Conservation (phyloP, 208 protist genomes). For the Leishmania aethiopica region DNA sequence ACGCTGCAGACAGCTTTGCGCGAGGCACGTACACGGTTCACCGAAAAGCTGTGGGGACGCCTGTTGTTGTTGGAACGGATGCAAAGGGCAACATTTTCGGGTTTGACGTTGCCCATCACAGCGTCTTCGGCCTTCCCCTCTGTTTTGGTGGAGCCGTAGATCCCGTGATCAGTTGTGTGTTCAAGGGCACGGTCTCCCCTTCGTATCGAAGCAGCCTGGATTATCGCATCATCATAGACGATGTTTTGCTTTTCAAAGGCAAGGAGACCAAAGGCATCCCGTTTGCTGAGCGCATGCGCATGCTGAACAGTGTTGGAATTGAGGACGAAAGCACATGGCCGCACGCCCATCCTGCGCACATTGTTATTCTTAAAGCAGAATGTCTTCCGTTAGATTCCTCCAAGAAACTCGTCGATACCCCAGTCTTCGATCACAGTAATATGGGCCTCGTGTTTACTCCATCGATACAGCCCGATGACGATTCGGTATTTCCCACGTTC, state of each 20-base stretch:
- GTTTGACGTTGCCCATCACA: slow-evolving; percentile 48
- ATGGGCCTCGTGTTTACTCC: slow-evolving; percentile 70
- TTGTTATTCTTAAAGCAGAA: slow-evolving; percentile 62
- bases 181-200: slow-evolving; percentile 63
- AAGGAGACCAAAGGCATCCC: slow-evolving; percentile 47
- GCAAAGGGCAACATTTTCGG: slow-evolving; percentile 62
- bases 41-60: slow-evolving; percentile 43
- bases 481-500: slow-evolving; percentile 30
- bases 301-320: slow-evolving; percentile 59
- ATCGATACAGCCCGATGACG: slow-evolving; percentile 23
- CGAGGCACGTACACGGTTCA: slow-evolving; percentile 52
- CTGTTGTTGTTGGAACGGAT: slow-evolving; percentile 59
- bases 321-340: slow-evolving; percentile 73
- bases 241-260: slow-evolving; percentile 73
- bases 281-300: slow-evolving; percentile 67
- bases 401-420: slow-evolving; percentile 38
- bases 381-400: slow-evolving; percentile 44
- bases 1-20: slow-evolving; percentile 65
- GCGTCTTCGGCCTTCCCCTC: slow-evolving; percentile 69
- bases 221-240: slow-evolving; percentile 76
- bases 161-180: slow-evolving; percentile 50
- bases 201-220: slow-evolving; percentile 58
- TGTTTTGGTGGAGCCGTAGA: slow-evolving; percentile 42
- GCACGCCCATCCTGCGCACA: slow-evolving; percentile 47
- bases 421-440: slow-evolving; percentile 52